phyloP scores from a whole-genome alignment of 1,284 basidiomycete genomes.

The Clitocybe nebularis region DNA sequence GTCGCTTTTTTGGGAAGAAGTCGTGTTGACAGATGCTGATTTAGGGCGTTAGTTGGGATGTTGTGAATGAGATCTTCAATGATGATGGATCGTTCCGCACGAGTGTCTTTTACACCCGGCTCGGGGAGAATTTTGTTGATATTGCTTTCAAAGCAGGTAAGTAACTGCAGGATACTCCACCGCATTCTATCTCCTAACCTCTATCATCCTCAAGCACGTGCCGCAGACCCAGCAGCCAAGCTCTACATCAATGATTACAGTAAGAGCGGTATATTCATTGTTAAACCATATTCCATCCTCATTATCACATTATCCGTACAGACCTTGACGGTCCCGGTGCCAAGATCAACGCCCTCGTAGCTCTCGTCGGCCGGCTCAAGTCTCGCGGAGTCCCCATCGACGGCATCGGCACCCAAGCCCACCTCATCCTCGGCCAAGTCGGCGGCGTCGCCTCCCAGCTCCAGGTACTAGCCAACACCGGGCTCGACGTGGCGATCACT shows the following conservation, averaged over 20 bases:
- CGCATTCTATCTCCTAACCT: too few relatives aligned
- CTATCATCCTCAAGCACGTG: constrained; percentile 28
- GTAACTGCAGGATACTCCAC: too few relatives aligned
- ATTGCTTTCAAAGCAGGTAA: constrained; percentile 35
- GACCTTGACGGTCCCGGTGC: constrained; percentile 28
- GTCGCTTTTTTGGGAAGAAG: too few relatives aligned
- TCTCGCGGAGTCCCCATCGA: constrained; percentile 42
- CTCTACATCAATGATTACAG: constrained; percentile 34
- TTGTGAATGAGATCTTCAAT: constrained; percentile 39
- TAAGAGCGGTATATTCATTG: neutral
- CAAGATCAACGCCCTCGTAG: constrained; percentile 43
- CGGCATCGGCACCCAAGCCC: constrained; percentile 46
- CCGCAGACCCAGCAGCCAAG: constrained; percentile 42
- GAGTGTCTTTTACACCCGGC: constrained; percentile 45
- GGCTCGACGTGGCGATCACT: constrained; percentile 53
- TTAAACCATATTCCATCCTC: too few relatives aligned
- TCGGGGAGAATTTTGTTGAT: constrained; percentile 38
- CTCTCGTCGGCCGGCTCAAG: constrained; percentile 41
- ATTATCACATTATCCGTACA: too few relatives aligned
- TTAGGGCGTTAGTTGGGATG: neutral
- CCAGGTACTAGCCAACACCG: constrained; percentile 42
- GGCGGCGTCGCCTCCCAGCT: constrained; percentile 40
- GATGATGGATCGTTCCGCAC: constrained; percentile 45
- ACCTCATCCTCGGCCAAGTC: constrained; percentile 47
- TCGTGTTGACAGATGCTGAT: too few relatives aligned